Evolutionary conservation across 2,329 filamentous ascomycete genomes (phyloP), one percentile per base, ranked within the genome.

Genomic region (Alternaria panax): DNA sequence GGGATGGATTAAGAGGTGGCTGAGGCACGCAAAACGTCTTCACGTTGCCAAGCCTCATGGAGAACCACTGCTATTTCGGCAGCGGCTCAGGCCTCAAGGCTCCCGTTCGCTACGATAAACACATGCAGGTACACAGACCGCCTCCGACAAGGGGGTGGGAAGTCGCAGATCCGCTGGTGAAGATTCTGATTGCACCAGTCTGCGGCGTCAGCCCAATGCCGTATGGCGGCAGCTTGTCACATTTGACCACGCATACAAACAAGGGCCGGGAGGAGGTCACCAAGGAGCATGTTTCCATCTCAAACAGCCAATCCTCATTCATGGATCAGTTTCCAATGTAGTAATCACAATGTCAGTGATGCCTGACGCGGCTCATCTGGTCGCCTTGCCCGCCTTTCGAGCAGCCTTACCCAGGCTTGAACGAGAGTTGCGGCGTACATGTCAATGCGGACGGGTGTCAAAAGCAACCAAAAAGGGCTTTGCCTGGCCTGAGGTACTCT

Each of bases 201-300:
- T 46, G 36, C 51, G 46, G 62, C 53, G 61, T 58, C 63, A 64
- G 57, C 58, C 43, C 60, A 60, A 62, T 54, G 61, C 62, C 50
- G 59, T 63, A 63, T 68, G 50, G 62, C 68, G 66, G 70, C 64
- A 66, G 58, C 59, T 48, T 52, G 30, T 43, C 38, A 51, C 43
- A 53, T 51, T 46, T 46, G 40, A 57, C 54, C 62, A 72, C 47
- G 68, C 67, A 67, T 64, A 60, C 67, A 72, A 71, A 70, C 66
- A 70, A 54, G 34, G 42, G 51, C 57, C 48, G 53, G 28, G 32
- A 43, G 32, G 51, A 36, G 27, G 27, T 50, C 18, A 43, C 20
- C 22, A 54, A 41, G 40, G 36, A 32, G 14, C 42, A 30, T 54
- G 62, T 65, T 64, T 63, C 47, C 48, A 24, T 18, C 51, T 24